Evolutionary conservation across 1,139 yeast genomes (phyloP).

Genomic region (Spencermartinsiella ligniputridi): DNA sequence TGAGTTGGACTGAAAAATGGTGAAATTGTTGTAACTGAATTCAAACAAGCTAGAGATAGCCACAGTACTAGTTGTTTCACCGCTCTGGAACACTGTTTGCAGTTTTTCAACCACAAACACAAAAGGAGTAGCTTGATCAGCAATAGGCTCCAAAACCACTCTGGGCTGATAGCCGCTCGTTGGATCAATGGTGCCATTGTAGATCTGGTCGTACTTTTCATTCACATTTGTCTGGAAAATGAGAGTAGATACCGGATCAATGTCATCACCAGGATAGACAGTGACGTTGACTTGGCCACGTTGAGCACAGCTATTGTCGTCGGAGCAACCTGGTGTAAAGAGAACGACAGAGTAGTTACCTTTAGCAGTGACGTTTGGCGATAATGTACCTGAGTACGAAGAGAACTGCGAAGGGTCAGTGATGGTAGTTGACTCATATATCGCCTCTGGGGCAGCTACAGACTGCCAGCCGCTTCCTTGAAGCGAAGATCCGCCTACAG

Average conservation of each 20-base stretch:
- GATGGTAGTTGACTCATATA: slow-evolving; percentile 37
- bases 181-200: slow-evolving; percentile 61
- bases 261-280: slow-evolving; percentile 41
- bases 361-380: slow-evolving; percentile 65
- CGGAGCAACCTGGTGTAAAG: slow-evolving; percentile 82
- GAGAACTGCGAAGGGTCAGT: slow-evolving; percentile 32
- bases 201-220: slow-evolving; percentile 76
- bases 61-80: slow-evolving; percentile 29
- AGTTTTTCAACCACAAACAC: slow-evolving; percentile 71
- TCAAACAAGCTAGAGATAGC: slow-evolving; percentile 74
- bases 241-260: slow-evolving; percentile 39
- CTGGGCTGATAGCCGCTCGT: slow-evolving; percentile 44
- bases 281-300: slow-evolving; percentile 82
- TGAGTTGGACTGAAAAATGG: slow-evolving; percentile 37
- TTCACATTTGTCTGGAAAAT: slow-evolving; percentile 77
- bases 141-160: slow-evolving; percentile 38
- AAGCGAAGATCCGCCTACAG: slow-evolving; percentile 16
- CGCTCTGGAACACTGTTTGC: slow-evolving; percentile 42
- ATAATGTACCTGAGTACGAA: slow-evolving; percentile 50
- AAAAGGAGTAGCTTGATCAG: slow-evolving; percentile 40
- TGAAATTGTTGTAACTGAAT: slow-evolving; percentile 67
- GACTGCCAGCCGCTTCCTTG: slow-evolving; percentile 27
- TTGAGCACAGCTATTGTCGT: slow-evolving; percentile 60
- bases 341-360: slow-evolving; percentile 72
- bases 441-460: slow-evolving; percentile 25